Conservation (phyloP, 805 yeast species). For the Maudiozyma barnettii region DNA sequence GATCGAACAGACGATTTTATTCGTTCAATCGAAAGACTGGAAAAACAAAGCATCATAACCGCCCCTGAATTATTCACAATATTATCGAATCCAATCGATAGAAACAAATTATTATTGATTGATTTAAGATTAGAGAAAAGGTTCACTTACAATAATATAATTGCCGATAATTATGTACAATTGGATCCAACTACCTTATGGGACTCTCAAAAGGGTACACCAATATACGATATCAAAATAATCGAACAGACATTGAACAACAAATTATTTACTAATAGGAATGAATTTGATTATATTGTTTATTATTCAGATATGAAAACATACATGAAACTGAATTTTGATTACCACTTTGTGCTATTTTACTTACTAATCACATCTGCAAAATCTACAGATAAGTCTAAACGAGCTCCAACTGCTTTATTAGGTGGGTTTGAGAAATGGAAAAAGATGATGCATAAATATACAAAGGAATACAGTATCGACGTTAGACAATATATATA, state of each 20-base stretch:
- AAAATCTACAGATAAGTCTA: constrained; percentile 6
- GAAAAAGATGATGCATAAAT: constrained; percentile 28
- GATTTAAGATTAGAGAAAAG: constrained; percentile 33
- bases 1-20: constrained; percentile 13
- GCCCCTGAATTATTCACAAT: constrained; percentile 36
- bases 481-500: constrained; percentile 15
- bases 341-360: constrained; percentile 28
- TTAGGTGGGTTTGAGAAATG: constrained; percentile 41
- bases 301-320: constrained; percentile 33
- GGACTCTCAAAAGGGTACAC: constrained; percentile 18
- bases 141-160: constrained; percentile 30
- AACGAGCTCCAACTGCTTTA: constrained; percentile 24
- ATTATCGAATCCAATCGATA: constrained; percentile 39
- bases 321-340: constrained; percentile 23
- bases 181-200: constrained; percentile 33
- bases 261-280: constrained; percentile 23
- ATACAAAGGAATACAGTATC: constrained; percentile 19
- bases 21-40: constrained; percentile 21
- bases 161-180: constrained; percentile 31
- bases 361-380: constrained; percentile 20
- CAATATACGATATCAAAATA: constrained; percentile 27
- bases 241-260: constrained; percentile 23
- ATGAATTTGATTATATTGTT: constrained; percentile 30
- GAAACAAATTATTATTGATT: constrained; percentile 29
- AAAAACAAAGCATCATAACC: constrained; percentile 45